Evolutionary conservation across 129 eudicot genomes (phyloP), one percentile per base, ranked within the genome.

Genomic region (Chrysanthemum lavandulifolium): DNA sequence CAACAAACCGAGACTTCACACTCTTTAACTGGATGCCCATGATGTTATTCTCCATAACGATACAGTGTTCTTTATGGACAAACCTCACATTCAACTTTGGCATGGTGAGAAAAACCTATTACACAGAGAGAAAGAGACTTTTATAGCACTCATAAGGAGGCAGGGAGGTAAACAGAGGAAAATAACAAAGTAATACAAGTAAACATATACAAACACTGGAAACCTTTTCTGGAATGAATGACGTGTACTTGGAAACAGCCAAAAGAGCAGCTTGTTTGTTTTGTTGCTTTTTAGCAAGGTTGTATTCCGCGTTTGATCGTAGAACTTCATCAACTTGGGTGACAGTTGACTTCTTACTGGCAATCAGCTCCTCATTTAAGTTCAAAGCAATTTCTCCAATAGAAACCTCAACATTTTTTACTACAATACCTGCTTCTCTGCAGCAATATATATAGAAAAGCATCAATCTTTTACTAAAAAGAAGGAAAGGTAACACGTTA

Each of bases 191-290:
- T 40, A 40, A 40, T 40, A 40, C 47, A 40, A 40, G 47, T 40
- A 40, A 40, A 40, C n/a, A 52, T 63, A 48, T 64, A 65, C 43
- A 71, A 40, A 53, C 68, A 64, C 43, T 65, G 12, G 36, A 21
- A 67, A 94, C 99, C 97, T 90, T 94, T 76, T 94, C 99, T 5
- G 99, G 99, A 33, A 90, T 80, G 79, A 86, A 61, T 43, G 97
- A 68, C 57, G 87, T 68, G 73, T 76, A 73, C 78, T 87, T 90
- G 21, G 82, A 76, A 51, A 90, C 62, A 47, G 83, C 84, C 61
- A 73, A 72, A 78, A 77, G 72, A 16, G 88, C 71, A 21, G 81
- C 66, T 71, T 68, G 84, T 69, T 82, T 85, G 58, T 82, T 82
- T 21, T 69, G 78, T 60, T 80, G 79, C 74, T 58, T 80, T 72